These are phyloP conservation scores for Xylariales sp. DNA, from an alignment of 2,329 filamentous ascomycete species.

Conservation along the genomic window DNA sequence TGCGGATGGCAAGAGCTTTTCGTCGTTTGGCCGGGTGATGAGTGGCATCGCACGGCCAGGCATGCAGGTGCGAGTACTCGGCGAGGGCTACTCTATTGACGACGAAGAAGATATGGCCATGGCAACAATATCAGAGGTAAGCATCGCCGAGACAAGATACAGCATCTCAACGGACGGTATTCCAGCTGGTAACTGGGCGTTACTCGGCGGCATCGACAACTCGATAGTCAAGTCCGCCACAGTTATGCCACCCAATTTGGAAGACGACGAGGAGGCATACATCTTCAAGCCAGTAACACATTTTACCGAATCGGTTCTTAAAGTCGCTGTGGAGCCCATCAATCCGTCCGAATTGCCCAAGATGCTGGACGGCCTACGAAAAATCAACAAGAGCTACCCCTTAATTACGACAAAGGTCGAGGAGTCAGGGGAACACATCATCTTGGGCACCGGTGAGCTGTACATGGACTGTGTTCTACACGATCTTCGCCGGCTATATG, in stretches of 20 bases:
- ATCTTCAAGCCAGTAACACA: slow-evolving; percentile 92
- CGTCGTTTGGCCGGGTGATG: slow-evolving; percentile 86
- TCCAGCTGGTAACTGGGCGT: slow-evolving; percentile 86
- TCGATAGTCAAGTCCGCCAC: slow-evolving; percentile 98
- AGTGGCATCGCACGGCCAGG: slow-evolving; percentile 84
- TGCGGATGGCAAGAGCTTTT: slow-evolving; percentile 83
- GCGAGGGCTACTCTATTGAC: slow-evolving; percentile 92
- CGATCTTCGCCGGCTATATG: slow-evolving; percentile 87
- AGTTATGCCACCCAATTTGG: slow-evolving; percentile 72
- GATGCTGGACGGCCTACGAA: slow-evolving; percentile 94
- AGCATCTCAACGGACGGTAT: slow-evolving; percentile 88
- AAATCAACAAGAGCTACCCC: slow-evolving; percentile 97
- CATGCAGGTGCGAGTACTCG: slow-evolving; percentile 81
- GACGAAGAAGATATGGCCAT: slow-evolving; percentile 96
- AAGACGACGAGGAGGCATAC: slow-evolving; percentile 86
- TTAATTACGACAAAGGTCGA: slow-evolving; percentile 95
- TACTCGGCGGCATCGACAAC: slow-evolving; percentile 92
- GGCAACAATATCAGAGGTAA: slow-evolving; percentile 79
- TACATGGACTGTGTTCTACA: slow-evolving; percentile 99
- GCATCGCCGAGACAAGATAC: slow-evolving; percentile 89
- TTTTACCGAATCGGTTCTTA: slow-evolving; percentile 96
- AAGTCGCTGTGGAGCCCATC: slow-evolving; percentile 95
- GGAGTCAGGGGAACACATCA: slow-evolving; percentile 92
- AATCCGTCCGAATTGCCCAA: slow-evolving; percentile 97
- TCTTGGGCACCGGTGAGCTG: slow-evolving; percentile 93